A percentile compares a stretch with the other conserved stretches of the same genome.
Conservation (phyloP, 2,329 filamentous ascomycete genomes). For the Aureobasidium mangrovei region DNA sequence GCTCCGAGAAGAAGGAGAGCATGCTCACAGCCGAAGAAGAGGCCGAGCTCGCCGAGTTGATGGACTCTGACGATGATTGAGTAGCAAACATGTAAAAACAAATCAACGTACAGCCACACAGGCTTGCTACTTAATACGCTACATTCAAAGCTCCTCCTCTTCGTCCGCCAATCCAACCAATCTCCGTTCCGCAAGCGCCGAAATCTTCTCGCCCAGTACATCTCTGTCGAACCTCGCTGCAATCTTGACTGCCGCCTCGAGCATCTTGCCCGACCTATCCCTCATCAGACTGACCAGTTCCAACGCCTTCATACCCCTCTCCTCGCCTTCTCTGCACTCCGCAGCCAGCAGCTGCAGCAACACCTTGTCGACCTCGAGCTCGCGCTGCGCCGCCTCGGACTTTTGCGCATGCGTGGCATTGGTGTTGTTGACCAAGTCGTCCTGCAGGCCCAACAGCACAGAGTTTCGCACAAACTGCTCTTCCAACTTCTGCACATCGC, state of each 20-base stretch:
- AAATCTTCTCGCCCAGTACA: slow-evolving; percentile 83
- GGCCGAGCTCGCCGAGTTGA: slow-evolving; percentile 79
- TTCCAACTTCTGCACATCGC: slow-evolving; percentile 22
- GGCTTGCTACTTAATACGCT: not conserved
- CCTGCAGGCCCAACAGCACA: slow-evolving; percentile 63
- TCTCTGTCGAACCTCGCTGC: slow-evolving; percentile 74
- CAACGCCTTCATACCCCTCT: slow-evolving; percentile 86
- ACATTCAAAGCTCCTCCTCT: slow-evolving; percentile 25
- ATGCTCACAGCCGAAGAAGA: slow-evolving; percentile 83
- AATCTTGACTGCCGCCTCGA: slow-evolving; percentile 84
- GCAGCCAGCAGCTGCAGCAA: slow-evolving; percentile 79
- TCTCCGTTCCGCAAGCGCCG: slow-evolving; percentile 67
- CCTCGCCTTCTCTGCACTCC: slow-evolving; percentile 88
- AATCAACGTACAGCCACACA: not conserved
- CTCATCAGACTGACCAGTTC: slow-evolving; percentile 83
- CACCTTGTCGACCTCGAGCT: slow-evolving; percentile 82
- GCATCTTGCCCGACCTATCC: slow-evolving; percentile 77
- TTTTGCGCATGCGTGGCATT: slow-evolving; percentile 57
- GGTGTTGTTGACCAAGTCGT: slow-evolving; percentile 63
- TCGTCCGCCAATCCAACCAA: slow-evolving; percentile 54
- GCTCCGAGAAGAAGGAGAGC: slow-evolving; percentile 35
- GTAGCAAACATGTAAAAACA: not conserved
- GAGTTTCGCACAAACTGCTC: slow-evolving; percentile 62
- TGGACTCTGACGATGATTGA: slow-evolving; percentile 46
- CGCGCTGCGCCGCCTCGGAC: slow-evolving; percentile 57